phyloP scores from a whole-genome alignment of 1,139 yeast species.

The Keqinozyma sinolaborantium region DNA sequence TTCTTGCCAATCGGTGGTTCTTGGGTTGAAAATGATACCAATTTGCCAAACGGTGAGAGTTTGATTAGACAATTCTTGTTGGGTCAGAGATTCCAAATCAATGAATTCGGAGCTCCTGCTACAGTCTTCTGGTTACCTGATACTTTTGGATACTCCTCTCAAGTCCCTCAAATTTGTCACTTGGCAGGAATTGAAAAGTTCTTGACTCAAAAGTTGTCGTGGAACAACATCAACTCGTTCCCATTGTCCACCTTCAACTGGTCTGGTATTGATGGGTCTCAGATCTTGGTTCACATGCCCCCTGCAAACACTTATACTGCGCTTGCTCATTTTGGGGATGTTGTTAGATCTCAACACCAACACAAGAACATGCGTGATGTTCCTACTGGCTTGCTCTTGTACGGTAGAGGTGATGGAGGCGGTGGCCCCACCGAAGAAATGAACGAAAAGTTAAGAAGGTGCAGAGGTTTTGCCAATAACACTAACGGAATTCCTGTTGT shows the following conservation, averaged over 20 bases:
- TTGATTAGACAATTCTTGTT: slow-evolving; percentile 81
- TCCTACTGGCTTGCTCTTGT: slow-evolving; percentile 75
- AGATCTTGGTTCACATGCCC: slow-evolving; percentile 94
- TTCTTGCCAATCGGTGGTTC: slow-evolving; percentile 93
- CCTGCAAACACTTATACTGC: slow-evolving; percentile 97
- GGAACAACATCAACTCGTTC: slow-evolving; percentile 91
- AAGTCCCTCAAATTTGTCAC: slow-evolving; percentile 89
- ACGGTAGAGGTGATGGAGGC: slow-evolving; percentile 97
- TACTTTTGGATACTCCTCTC: slow-evolving; percentile 94
- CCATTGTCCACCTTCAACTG: slow-evolving; percentile 92
- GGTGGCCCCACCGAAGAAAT: slow-evolving; percentile 96
- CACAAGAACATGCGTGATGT: slow-evolving; percentile 82
- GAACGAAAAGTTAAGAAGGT: slow-evolving; percentile 87
- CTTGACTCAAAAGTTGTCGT: slow-evolving; percentile 87
- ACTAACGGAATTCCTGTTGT: slow-evolving; percentile 81
- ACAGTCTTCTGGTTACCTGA: slow-evolving; percentile 93
- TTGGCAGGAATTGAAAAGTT: slow-evolving; percentile 79
- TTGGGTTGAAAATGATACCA: slow-evolving; percentile 97
- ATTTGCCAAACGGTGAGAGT: slow-evolving; percentile 90
- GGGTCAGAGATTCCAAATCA: slow-evolving; percentile 82
- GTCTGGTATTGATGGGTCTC: slow-evolving; percentile 93
- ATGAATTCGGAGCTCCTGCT: slow-evolving; percentile 74
- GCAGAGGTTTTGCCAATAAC: slow-evolving; percentile 81
- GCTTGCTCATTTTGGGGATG: slow-evolving; percentile 88
- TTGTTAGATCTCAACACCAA: slow-evolving; percentile 69